Base-by-base conservation (phyloP, 768 basidiomycete genomes). In the Tulasnella sp. region DNA sequence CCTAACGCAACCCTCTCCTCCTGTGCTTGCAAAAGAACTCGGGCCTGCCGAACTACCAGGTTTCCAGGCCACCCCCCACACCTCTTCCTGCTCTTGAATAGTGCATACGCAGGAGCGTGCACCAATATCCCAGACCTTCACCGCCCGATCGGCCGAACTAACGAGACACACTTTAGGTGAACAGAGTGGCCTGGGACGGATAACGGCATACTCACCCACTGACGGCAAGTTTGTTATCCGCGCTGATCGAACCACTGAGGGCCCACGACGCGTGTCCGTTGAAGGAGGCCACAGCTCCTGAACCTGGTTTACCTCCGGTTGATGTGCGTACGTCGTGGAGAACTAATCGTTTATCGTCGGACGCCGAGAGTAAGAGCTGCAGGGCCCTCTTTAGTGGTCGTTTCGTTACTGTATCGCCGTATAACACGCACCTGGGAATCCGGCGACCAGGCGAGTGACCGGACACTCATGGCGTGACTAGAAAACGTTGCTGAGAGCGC, bases 251-350 rank as follows among this genome's bases (percentile, higher is more conserved):
- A 6, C 81, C 74, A 64, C 81, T 83, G 35, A 97, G 75, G 2
- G 90, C 87, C 91, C 93, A 94, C 8, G 90, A 92, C 0, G 86
- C 77, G 67, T 97, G 92, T 0, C 92, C 92, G 4, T 80, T 78
- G 62, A 97, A 73, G 8, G 88, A 82, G 12, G 92, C 88, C 17
- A 93, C 88, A 1, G 84, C 83, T 37, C 86, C 84, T 17, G 78
- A 77, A 4, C 88, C 83, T 41, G 74, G 72, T 58, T 75, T 76
- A 15, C 78, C 73, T 37, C 57, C 59, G 7, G 77, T 63, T 0
- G 82, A 73, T n/a, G 77, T 74, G 55, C 92, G 82, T 14, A 92
- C 86, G 66, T 97, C 92, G 68, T 94, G 89, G 46, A 94, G 70
- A 52, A 90, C 82, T 58, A 97, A 82, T 15, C 87, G 80, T 68